Percentiles rank a stretch among this genome's conserved stretches.
Conservation (phyloP, 2,329 filamentous ascomycete species). For the Arthrinium phaeospermum region DNA sequence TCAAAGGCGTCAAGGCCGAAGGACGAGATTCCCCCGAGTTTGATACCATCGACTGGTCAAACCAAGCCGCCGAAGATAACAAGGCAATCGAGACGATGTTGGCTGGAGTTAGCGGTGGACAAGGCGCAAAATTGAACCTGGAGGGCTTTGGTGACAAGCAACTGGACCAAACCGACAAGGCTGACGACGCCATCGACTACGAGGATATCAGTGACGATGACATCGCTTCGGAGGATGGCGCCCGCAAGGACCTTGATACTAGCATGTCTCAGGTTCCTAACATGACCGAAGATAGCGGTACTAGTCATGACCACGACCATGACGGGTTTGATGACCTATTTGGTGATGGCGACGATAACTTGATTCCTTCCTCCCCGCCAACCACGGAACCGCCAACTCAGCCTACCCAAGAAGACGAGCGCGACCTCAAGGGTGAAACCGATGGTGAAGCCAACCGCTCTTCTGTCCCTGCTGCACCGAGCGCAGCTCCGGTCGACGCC, state of each 20-base stretch:
- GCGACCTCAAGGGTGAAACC: conserved; percentile 4
- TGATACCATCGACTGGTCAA: conserved; percentile 35
- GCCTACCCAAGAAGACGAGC: conserved; percentile 10
- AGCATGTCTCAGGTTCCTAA: conserved; percentile 55
- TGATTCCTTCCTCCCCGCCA: conserved; percentile 50
- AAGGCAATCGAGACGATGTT: conserved; percentile 49
- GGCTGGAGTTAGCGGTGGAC: conserved; percentile 53
- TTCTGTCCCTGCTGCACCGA: conserved; percentile 16
- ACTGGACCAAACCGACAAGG: conserved; percentile 77
- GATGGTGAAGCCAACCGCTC: conserved; percentile 13
- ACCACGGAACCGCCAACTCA: conserved; percentile 32
- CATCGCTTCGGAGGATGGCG: conserved; percentile 76
- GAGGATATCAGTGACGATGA: conserved; percentile 93
- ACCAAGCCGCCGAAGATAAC: conserved; percentile 37
- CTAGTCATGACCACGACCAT: conserved; percentile 64
- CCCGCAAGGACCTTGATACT: conserved; percentile 35
- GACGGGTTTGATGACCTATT: conserved; percentile 77
- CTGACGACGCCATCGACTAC: conserved; percentile 88
- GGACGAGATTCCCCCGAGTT: conserved; percentile 24
- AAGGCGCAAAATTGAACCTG: conserved; percentile 46
- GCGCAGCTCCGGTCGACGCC: conserved; percentile 22
- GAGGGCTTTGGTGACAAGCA: conserved; percentile 46
- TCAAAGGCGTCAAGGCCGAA: conserved; percentile 24
- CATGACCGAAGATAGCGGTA: conserved; percentile 64
- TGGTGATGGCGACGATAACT: conserved; percentile 60